These are phyloP conservation scores for Penicillium longicatenatum DNA, from an alignment of 495 filamentous ascomycete genomes.

Conservation along the genomic window DNA sequence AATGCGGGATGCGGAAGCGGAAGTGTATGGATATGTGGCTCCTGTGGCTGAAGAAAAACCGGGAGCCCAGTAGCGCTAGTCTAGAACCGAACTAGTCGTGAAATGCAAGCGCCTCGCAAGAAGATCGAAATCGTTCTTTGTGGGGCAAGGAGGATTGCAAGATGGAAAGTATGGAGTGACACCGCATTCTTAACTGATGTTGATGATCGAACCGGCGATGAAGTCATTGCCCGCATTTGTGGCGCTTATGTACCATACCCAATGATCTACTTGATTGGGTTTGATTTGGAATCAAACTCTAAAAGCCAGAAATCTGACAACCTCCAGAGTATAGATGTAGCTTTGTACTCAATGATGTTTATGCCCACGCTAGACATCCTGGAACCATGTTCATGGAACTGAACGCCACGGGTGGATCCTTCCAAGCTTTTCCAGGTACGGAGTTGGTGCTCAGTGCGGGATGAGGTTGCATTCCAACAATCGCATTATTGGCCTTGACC, in stretches of 20 bases:
- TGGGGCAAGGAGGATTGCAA: neutral
- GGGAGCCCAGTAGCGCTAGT: slow-evolving; percentile 22
- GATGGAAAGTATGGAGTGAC: slow-evolving; percentile 11
- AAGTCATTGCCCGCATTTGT: slow-evolving; percentile 24
- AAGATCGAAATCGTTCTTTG: neutral
- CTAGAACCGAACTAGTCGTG: slow-evolving; percentile 21
- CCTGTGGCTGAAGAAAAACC: slow-evolving; percentile 15
- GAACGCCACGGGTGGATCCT: slow-evolving; percentile 7
- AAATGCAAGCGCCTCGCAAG: neutral
- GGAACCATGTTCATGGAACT: slow-evolving; percentile 4
- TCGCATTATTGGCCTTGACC: neutral
- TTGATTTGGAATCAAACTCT: neutral
- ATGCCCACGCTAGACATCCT: slow-evolving; percentile 1
- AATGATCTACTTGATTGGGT: neutral
- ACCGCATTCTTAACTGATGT: slow-evolving; percentile 11
- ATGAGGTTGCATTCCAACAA: slow-evolving; percentile 11
- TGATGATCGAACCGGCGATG: slow-evolving; percentile 23
- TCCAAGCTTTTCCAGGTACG: neutral
- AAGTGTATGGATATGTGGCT: slow-evolving; percentile 1
- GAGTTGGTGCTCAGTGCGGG: slow-evolving; percentile 5
- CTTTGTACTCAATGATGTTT: neutral
- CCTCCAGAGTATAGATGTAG: neutral
- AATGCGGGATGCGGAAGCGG: slow-evolving; percentile 13
- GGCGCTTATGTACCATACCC: slow-evolving; percentile 2
- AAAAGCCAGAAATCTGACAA: neutral